Base-by-base conservation (phyloP, 2,329 filamentous ascomycete genomes). In the Chaetomiaceae sp. region DNA sequence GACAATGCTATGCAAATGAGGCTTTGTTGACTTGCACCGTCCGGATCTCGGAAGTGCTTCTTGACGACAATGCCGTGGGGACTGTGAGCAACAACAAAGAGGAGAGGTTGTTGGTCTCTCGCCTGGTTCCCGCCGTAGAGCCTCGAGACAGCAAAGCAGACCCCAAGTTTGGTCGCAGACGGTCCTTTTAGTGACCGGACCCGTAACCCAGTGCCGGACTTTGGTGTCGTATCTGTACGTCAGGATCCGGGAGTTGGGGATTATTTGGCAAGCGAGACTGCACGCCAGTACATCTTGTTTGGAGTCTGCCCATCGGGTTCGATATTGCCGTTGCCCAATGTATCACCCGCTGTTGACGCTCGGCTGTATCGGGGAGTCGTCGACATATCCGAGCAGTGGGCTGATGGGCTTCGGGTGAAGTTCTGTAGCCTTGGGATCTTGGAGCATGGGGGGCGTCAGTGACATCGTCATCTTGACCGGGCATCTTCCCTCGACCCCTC, bases 91-190 rank as follows among this genome's bases (percentile, higher is more conserved):
- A 68, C 40, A 45, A 65, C 40, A 48, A 65, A 63, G 1, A 67
- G 14, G 3, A 67, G 16, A 62, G 1, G 66, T 16, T 3, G 66
- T 17, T 16, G 65, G 63, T n/a, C 61, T 54, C 4, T 19, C 19
- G 6, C 58, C 45, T 1, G 54, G 52, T 2, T 14, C 31, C 2
- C 60, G 56, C 1, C 66, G 63, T 20, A 52, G 40, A 4, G 60
- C 61, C 45, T 66, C 66, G 4, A 70, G 50, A 3, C 55, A 58
- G 6, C 63, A 53, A 2, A 70, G 56, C 16, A 71, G 60, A 48
- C 68, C 60, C 54, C 60, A 60, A 0, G 65, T 65, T 43, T 66
- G 62, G 46, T 68, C 62, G 45, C 64, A 64, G 2, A 68, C 59
- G 1, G 54, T 63, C 17, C 58, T 64, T 25, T 59, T 50, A 50